phyloP scores from a whole-genome alignment of 371 early-diverging fungal species.

The Rhizomucor pusillus region DNA sequence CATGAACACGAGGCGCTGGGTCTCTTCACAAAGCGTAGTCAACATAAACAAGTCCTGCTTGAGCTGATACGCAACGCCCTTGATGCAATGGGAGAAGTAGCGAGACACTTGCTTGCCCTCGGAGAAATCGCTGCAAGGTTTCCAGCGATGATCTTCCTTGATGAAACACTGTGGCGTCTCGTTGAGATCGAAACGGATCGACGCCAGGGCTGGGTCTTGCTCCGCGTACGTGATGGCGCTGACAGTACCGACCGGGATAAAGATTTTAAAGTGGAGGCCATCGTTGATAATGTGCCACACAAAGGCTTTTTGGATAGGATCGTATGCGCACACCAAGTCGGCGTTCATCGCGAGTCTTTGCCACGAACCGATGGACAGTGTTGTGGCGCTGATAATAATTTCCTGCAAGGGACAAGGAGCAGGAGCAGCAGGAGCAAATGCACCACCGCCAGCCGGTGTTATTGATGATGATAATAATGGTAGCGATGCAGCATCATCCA shows the following conservation, averaged over 20 bases:
- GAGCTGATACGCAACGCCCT: conserved; percentile 50
- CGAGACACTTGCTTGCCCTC: conserved; percentile 70
- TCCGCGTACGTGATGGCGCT: conserved; percentile 55
- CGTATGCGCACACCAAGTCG: conserved; percentile 64
- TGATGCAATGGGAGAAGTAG: conserved; percentile 62
- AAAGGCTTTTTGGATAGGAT: conserved; percentile 50
- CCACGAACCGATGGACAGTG: conserved; percentile 77
- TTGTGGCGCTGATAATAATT: conserved; percentile 36
- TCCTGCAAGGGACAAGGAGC: neutral
- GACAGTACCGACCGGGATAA: conserved; percentile 58
- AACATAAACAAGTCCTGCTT: conserved; percentile 48
- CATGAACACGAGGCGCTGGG: conserved; percentile 35
- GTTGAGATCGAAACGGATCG: conserved; percentile 60
- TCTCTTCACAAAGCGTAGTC: conserved; percentile 32
- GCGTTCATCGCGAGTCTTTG: conserved; percentile 61
- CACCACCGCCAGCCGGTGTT: neutral
- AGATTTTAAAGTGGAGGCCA: conserved; percentile 69
- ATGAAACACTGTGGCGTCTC: conserved; percentile 67
- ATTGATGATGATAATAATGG: neutral
- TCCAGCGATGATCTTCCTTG: conserved; percentile 49
- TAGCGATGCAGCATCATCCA: neutral
- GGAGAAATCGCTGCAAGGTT: conserved; percentile 75
- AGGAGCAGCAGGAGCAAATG: too few relatives aligned
- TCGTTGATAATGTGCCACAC: conserved; percentile 72
- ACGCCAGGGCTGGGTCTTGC: conserved; percentile 42